These are phyloP conservation scores for Vicia faba DNA, from an alignment of 306 rosid species.

Conservation along the genomic window DNA sequence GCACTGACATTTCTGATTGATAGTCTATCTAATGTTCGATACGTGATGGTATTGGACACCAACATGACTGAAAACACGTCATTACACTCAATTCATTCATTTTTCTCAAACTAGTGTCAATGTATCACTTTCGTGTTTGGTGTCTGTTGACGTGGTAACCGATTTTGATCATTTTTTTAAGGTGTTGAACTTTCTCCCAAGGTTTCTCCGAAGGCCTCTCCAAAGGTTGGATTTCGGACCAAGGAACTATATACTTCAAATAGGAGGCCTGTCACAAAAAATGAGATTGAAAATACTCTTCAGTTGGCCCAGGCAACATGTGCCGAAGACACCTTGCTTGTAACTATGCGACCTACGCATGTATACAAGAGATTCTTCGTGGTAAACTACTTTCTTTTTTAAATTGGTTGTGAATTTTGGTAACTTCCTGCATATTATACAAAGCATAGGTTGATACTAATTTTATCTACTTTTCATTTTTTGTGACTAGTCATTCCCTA, in stretches of 20 bases:
- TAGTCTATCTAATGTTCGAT: background rate
- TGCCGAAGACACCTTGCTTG: slow-evolving; percentile 27
- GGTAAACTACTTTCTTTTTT: slow-evolving; percentile 48
- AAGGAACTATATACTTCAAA: slow-evolving; percentile 39
- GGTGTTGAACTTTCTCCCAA: slow-evolving; percentile 42
- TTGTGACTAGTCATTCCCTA: slow-evolving; percentile 49
- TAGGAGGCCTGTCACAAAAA: no score
- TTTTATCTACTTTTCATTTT: background rate
- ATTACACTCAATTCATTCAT: background rate
- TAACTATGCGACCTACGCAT: slow-evolving; percentile 65
- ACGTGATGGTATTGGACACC: no score
- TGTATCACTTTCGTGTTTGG: background rate
- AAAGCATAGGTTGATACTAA: background rate
- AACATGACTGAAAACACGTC: background rate
- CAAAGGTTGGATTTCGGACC: slow-evolving; percentile 25
- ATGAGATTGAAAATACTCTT: slow-evolving; percentile 45
- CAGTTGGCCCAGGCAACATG: slow-evolving; percentile 54
- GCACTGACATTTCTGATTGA: no score
- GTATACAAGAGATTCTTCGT: slow-evolving; percentile 66
- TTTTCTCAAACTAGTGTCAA: background rate
- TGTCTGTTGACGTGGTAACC: slow-evolving; percentile 10
- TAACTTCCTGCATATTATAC: background rate
- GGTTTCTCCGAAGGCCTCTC: background rate
- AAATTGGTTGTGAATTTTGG: background rate
- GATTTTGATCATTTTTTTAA: slow-evolving; percentile 24